A percentile compares a stretch with the other conserved stretches of the same genome.
phyloP scores from a whole-genome alignment of 2,329 filamentous ascomycete species.

The Sarocladiaceae sp. region DNA sequence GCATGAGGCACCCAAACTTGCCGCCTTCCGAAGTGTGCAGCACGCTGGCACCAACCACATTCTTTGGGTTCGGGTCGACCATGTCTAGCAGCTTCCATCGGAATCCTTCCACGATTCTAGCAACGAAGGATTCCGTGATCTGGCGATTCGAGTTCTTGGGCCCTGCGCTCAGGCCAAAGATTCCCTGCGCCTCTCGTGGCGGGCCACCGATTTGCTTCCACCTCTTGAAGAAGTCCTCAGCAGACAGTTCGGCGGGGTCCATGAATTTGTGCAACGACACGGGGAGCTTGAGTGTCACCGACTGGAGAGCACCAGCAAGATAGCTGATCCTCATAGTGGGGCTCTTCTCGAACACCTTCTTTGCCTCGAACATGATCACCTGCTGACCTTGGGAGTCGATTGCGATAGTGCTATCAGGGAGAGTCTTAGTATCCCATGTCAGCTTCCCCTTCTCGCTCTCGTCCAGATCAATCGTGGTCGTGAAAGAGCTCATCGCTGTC shows the following conservation, averaged over 20 bases:
- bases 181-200: conserved; percentile 80
- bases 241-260: conserved; percentile 80
- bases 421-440: conserved; percentile 80
- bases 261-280: conserved; percentile 93
- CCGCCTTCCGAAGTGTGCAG: conserved; percentile 76
- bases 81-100: conserved; percentile 80
- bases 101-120: conserved; percentile 75
- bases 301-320: conserved; percentile 88
- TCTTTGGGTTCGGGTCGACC: conserved; percentile 90
- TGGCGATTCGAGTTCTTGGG: conserved; percentile 49
- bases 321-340: conserved; percentile 95
- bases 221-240: conserved; percentile 96
- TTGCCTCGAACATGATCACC: conserved; percentile 90
- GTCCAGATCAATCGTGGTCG: conserved; percentile 86
- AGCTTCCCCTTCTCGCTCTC: conserved; percentile 60
- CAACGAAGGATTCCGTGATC: conserved; percentile 67
- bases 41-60: conserved; percentile 88
- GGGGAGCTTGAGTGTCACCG: conserved; percentile 84
- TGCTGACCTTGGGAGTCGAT: conserved; percentile 80
- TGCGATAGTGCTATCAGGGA: conserved; percentile 77
- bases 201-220: conserved; percentile 97
- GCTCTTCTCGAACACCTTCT: conserved; percentile 73
- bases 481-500: conserved; percentile 82
- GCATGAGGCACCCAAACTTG: conserved; percentile 90
- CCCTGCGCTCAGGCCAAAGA: conserved; percentile 64